These are phyloP conservation scores for Phytophthora fragariaefolia DNA, from an alignment of 352 stramenopile genomes.

Conservation along the genomic window DNA sequence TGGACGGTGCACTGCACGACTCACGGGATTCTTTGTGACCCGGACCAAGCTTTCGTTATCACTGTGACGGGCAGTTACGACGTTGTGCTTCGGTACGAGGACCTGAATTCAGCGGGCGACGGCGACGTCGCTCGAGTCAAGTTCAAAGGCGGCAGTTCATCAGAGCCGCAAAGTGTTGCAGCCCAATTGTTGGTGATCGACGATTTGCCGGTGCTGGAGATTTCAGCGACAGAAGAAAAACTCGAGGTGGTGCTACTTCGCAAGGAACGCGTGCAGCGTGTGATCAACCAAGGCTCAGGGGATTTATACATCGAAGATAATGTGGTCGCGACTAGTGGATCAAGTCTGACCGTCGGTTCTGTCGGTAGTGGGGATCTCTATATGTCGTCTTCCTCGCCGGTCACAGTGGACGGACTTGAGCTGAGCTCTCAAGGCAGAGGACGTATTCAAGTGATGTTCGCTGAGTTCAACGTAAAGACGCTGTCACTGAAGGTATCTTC, in stretches of 20 bases:
- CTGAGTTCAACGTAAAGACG: constrained; percentile 22
- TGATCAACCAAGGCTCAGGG: constrained; percentile 30
- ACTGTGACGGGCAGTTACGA: constrained; percentile 34
- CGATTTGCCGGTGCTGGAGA: constrained; percentile 25
- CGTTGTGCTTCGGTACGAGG: constrained; percentile 25
- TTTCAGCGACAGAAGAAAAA: constrained; percentile 6
- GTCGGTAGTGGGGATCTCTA: constrained; percentile 22
- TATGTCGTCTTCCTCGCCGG: background rate
- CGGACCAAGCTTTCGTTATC: constrained; percentile 22
- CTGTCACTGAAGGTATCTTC: constrained; percentile 4
- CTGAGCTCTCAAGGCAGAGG: constrained; percentile 26
- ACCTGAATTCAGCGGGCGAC: background rate
- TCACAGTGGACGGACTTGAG: constrained; percentile 18
- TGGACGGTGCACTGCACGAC: constrained; percentile 25
- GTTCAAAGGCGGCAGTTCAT: background rate
- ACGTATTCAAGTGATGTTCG: constrained; percentile 20
- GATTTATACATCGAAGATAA: constrained; percentile 18
- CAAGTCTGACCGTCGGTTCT: constrained; percentile 12
- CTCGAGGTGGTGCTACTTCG: constrained; percentile 31
- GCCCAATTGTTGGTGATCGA: constrained; percentile 19
- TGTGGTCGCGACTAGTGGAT: constrained; percentile 20
- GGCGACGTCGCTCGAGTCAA: constrained; percentile 28
- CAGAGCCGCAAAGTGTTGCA: background rate
- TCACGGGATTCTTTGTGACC: constrained; percentile 9
- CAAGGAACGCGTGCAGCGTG: constrained; percentile 13